These are phyloP conservation scores for Hyaloscypha variabilis DNA, from an alignment of 495 filamentous ascomycete genomes.

Conservation along the genomic window DNA sequence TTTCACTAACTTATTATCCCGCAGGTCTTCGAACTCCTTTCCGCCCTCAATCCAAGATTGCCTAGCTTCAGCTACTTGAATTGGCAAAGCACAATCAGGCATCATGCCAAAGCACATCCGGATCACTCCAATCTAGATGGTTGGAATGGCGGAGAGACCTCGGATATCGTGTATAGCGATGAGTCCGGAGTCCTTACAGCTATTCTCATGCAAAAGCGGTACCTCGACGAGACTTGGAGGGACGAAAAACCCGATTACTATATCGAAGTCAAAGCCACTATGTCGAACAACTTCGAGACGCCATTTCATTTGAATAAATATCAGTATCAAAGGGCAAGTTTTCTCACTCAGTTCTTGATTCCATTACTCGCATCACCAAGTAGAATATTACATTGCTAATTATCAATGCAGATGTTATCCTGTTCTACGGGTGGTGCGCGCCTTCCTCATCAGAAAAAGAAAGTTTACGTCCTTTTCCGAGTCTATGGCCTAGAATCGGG, in stretches of 20 bases:
- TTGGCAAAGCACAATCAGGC: constrained; percentile 49
- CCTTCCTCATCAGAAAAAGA: too few relatives aligned
- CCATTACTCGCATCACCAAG: too few relatives aligned
- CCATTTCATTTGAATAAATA: too few relatives aligned
- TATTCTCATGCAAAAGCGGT: constrained; percentile 37
- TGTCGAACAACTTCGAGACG: too few relatives aligned
- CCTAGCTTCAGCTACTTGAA: constrained; percentile 37
- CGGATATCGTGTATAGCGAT: constrained; percentile 46
- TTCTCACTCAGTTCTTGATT: too few relatives aligned
- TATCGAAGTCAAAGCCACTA: constrained; percentile 52
- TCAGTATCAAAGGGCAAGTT: too few relatives aligned
- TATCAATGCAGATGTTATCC: too few relatives aligned
- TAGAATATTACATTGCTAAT: too few relatives aligned
- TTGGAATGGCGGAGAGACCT: constrained; percentile 44
- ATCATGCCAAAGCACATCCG: constrained; percentile 36
- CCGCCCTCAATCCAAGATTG: neutral
- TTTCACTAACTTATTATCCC: neutral
- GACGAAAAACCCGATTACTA: constrained; percentile 38
- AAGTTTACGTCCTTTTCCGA: too few relatives aligned
- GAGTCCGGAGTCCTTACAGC: constrained; percentile 34
- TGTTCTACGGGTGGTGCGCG: too few relatives aligned
- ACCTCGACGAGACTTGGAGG: constrained; percentile 36
- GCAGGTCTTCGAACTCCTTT: neutral
- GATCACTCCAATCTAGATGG: constrained; percentile 40
- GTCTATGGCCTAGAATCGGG: too few relatives aligned